A percentile compares a stretch with the other conserved stretches of the same genome.
Evolutionary conservation across 78 protist genomes (phyloP).

Genomic region (Kipferlia bialata): DNA sequence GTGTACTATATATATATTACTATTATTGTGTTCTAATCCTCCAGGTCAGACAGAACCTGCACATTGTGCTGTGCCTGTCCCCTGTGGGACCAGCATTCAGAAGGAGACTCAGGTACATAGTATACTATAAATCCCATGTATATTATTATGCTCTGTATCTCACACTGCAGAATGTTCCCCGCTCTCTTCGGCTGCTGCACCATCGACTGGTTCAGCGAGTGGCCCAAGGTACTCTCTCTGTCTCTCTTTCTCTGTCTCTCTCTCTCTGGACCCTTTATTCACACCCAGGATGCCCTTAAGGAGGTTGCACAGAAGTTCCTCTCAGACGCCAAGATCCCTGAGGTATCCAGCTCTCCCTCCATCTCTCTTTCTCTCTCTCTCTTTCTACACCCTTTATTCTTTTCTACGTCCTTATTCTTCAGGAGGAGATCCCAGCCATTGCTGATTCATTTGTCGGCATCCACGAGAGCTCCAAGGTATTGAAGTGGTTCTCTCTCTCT

Average conservation of each 20-base stretch:
- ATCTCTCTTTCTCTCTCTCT: too few species aligned
- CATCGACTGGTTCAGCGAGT: constrained; percentile 71
- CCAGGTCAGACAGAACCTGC: constrained; percentile 38
- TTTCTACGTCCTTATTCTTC: too few species aligned
- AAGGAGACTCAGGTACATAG: constrained; percentile 19
- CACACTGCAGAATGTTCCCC: constrained; percentile 57
- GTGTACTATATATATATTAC: too few species aligned
- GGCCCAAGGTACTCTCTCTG: too few species aligned
- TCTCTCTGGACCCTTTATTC: too few species aligned
- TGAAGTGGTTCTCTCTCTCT: too few species aligned
- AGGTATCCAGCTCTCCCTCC: neutral
- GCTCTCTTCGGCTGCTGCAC: constrained; percentile 52
- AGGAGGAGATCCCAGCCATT: too few species aligned
- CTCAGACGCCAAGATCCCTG: constrained; percentile 21
- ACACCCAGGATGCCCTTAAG: constrained; percentile 62
- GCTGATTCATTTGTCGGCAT: constrained; percentile 17
- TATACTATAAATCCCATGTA: too few species aligned
- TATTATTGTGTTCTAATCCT: too few species aligned
- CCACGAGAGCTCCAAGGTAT: constrained; percentile 31
- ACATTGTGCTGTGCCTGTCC: constrained; percentile 40
- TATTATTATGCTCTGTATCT: too few species aligned
- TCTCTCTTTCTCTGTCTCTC: too few species aligned
- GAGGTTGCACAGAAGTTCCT: constrained; percentile 51
- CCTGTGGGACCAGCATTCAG: constrained; percentile 51
- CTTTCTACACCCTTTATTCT: too few species aligned